Base-by-base conservation (phyloP, 345 rosid species). In the Populus tremula region DNA sequence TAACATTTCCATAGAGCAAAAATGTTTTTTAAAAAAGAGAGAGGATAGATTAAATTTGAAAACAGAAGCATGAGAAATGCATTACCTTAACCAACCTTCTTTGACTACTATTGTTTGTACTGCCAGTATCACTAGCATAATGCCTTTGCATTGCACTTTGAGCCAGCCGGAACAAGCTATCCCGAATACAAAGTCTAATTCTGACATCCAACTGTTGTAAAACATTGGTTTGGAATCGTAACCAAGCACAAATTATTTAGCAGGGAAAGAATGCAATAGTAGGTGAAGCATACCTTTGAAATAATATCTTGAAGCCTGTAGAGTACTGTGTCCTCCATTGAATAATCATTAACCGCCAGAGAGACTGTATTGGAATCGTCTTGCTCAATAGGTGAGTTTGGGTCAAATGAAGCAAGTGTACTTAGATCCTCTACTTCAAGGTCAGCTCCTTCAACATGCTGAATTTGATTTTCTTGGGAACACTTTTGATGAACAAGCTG, bases 161-260 rank as follows among this genome's bases (percentile, higher is more conserved):
- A 79, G 97, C 95, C 88, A 96, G 79, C 84, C 98, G 94, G 87
- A 87, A 89, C 91, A 96, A 91, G 94, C 99, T 96, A 88, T 91
- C 97, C 43, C 99, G 89, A 33, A 92, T 89, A 77, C 91, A 88
- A 56, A 92, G 88, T 89, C 97, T 88, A 76, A 83, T 81, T 81
- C 88, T 84, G 80, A 79, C 77, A 77, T 94, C 94, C 91, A 94
- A 76, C 98, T 96, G 92, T 67, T 62, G 67, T 45, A 81, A 78
- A 84, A 78, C 41, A 78, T 49, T 73, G 72, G 77, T 79, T 83
- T 69, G 21, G 76, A 36, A 78, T 66, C 63, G 74, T 77, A 72
- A 79, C 65, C 59, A 59, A 23, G 20, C 64, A 70, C 47, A 73
- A 75, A 71, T 81, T 69, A 72, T 53, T 78, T 59, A 50, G 45